These are phyloP conservation scores for Crassisporium funariophilum DNA, from an alignment of 768 basidiomycete genomes.

Conservation along the genomic window DNA sequence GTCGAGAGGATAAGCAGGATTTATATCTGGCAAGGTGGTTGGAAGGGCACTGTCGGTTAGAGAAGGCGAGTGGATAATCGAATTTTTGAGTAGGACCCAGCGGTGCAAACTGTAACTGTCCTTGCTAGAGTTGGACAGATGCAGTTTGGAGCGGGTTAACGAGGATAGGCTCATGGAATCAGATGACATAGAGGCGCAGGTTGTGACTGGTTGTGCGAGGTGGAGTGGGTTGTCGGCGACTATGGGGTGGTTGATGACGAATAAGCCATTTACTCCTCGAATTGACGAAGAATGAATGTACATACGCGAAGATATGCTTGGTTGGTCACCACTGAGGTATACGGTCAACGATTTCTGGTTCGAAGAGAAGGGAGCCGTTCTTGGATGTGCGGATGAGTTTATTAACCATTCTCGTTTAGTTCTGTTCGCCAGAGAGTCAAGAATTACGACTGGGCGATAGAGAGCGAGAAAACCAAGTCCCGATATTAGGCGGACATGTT, in stretches of 20 bases:
- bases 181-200: constrained; percentile 45
- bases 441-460: constrained; percentile 31
- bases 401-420: constrained; percentile 71
- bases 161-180: constrained; percentile 54
- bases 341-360: constrained; percentile 85
- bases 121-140: constrained; percentile 58
- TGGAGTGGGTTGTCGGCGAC: constrained; percentile 10
- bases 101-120: constrained; percentile 79
- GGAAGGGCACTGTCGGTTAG: constrained; percentile 34
- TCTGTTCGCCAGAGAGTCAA: constrained; percentile 33
- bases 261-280: no score
- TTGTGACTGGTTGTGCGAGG: constrained; percentile 11
- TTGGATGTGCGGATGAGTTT: constrained; percentile 78
- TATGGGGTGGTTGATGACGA: constrained; percentile 14
- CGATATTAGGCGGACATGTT: constrained; percentile 49
- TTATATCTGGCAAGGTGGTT: constrained; percentile 26
- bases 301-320: constrained; percentile 23
- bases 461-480: constrained; percentile 28
- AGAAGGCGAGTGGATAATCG: constrained; percentile 59
- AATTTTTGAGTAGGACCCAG: constrained; percentile 89
- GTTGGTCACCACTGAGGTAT: constrained; percentile 58
- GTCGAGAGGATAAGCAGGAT: constrained; percentile 38
- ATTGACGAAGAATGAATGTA: constrained; percentile 13
- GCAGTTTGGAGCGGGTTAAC: constrained; percentile 76
- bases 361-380: constrained; percentile 86